Conservation (phyloP, 148 eudicot genomes). For the Persicaria tinctoria region DNA sequence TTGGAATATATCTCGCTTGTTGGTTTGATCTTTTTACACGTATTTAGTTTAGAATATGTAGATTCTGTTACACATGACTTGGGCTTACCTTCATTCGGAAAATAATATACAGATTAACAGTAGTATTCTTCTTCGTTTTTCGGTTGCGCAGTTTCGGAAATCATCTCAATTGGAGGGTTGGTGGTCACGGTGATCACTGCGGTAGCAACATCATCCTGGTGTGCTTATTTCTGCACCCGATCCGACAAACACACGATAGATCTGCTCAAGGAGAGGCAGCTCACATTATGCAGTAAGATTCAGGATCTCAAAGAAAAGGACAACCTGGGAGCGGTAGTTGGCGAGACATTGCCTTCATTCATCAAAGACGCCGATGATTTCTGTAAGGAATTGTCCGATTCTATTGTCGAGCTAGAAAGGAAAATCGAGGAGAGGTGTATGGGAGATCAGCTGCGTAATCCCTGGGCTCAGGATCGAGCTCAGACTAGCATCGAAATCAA, state of each 20-base stretch:
- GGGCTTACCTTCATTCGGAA: too few species aligned
- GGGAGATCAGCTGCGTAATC: slow-evolving; percentile 5
- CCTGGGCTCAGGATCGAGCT: slow-evolving; percentile 14
- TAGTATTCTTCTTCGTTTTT: too few species aligned
- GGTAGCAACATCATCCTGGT: slow-evolving; percentile 22
- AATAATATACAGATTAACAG: too few species aligned
- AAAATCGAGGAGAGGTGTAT: slow-evolving; percentile 16
- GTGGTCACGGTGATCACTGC: slow-evolving; percentile 24
- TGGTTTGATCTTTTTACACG: too few species aligned
- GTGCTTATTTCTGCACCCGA: slow-evolving; percentile 20
- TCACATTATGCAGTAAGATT: slow-evolving; percentile 13
- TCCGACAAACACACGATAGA: slow-evolving; percentile 21
- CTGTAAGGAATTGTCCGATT: neutral
- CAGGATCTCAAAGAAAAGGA: slow-evolving; percentile 20
- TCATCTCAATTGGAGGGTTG: slow-evolving; percentile 25
- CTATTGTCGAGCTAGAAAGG: slow-evolving; percentile 11
- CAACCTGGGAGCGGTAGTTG: slow-evolving; percentile 20
- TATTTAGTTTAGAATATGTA: too few species aligned
- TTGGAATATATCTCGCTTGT: too few species aligned
- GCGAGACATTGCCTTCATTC: slow-evolving; percentile 10
- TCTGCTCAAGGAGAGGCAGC: slow-evolving; percentile 20
- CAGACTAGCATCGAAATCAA: slow-evolving; percentile 16
- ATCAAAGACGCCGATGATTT: neutral
- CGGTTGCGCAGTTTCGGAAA: slow-evolving; percentile 18
- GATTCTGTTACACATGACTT: too few species aligned